Evolutionary conservation across 2,329 filamentous ascomycete species (phyloP).

Genomic region (Balansia obtecta): DNA sequence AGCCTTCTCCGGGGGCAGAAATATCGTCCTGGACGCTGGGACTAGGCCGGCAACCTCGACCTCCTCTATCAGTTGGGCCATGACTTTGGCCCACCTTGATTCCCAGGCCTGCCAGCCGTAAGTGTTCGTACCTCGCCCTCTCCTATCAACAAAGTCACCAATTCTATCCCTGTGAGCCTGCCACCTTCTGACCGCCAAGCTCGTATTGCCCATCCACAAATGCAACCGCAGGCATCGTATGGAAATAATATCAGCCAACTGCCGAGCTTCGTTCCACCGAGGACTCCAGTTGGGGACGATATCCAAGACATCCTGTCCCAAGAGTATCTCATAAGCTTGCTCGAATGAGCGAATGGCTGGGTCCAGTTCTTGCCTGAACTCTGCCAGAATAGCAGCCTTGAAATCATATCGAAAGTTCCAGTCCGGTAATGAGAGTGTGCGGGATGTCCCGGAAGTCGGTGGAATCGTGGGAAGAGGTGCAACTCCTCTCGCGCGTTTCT

Average conservation of each 20-base stretch:
- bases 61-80: slow-evolving; percentile 48
- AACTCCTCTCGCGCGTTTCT: slow-evolving; percentile 71
- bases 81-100: slow-evolving; percentile 53
- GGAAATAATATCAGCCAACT: slow-evolving; percentile 69
- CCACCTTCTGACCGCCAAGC: slow-evolving; percentile 71
- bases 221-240: slow-evolving; percentile 74
- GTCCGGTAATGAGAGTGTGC: slow-evolving; percentile 69
- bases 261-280: slow-evolving; percentile 85
- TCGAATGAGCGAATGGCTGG: slow-evolving; percentile 76
- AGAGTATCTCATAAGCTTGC: slow-evolving; percentile 70
- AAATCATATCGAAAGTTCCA: slow-evolving; percentile 95
- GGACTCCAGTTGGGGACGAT: slow-evolving; percentile 82
- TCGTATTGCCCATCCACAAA: slow-evolving; percentile 68
- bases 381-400: slow-evolving; percentile 80
- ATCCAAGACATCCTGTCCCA: slow-evolving; percentile 76
- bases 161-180: slow-evolving; percentile 62
- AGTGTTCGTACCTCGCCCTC: slow-evolving; percentile 73
- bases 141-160: slow-evolving; percentile 64
- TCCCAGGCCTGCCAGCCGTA: slow-evolving; percentile 96
- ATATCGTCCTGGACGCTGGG: slow-evolving; percentile 31
- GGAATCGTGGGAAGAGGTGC: slow-evolving; percentile 73
- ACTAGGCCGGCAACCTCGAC: slow-evolving; percentile 38
- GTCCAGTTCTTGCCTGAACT: slow-evolving; percentile 90
- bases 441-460: slow-evolving; percentile 72
- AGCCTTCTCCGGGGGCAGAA: slow-evolving; percentile 44